Conservation (phyloP, 768 basidiomycete species). For the Russula foetens region DNA sequence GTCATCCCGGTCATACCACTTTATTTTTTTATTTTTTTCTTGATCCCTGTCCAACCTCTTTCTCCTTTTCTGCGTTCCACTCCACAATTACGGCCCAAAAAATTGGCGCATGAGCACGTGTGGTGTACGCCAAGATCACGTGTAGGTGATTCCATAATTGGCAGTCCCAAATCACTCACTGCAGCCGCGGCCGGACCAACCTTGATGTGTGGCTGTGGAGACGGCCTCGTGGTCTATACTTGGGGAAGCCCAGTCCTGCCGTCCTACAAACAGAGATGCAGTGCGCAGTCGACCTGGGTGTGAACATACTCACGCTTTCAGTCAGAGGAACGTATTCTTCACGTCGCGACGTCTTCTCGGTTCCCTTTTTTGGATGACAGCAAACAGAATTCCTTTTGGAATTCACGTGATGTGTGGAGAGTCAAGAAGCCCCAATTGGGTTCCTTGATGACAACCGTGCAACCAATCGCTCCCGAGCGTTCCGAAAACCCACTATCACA, state of each 20-base stretch:
- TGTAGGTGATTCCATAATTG: background rate
- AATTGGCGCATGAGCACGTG: background rate
- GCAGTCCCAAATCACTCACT: background rate
- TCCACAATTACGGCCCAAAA: background rate
- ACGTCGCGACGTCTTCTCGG: background rate
- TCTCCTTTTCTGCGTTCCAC: too few relatives aligned
- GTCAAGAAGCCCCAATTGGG: background rate
- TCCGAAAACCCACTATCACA: background rate
- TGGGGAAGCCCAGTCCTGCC: background rate
- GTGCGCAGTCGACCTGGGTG: background rate
- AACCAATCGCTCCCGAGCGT: background rate
- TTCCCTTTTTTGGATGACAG: background rate
- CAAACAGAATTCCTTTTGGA: slow-evolving; percentile 4
- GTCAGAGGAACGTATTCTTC: background rate
- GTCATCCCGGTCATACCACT: too few relatives aligned
- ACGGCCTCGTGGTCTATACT: background rate
- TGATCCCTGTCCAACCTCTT: too few relatives aligned
- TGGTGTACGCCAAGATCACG: background rate
- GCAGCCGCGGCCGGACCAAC: background rate
- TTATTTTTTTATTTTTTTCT: too few relatives aligned
- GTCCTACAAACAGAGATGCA: background rate
- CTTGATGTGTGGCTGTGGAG: background rate
- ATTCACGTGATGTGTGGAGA: background rate
- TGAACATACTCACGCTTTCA: slow-evolving; percentile 3
- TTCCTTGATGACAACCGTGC: background rate